Conservation (phyloP, 1,284 basidiomycete species). For the Trametes pubescens region DNA sequence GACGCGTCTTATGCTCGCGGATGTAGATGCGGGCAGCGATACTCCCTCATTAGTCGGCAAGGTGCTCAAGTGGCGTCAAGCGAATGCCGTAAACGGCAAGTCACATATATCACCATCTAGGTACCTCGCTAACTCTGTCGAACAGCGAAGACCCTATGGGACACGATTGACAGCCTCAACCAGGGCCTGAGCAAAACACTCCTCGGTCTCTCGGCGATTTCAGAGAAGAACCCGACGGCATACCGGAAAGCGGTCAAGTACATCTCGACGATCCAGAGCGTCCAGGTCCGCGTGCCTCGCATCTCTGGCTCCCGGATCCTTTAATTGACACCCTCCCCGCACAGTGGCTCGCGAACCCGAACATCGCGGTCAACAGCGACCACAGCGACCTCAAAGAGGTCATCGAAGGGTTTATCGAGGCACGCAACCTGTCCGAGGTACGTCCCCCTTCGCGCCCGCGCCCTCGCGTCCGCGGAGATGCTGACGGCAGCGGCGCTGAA, state of each 20-base stretch:
- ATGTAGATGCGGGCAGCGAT: constrained; percentile 93
- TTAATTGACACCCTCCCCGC: not conserved
- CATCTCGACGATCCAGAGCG: constrained; percentile 62
- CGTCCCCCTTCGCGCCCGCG: constrained; percentile 28
- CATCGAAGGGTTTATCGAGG: constrained; percentile 63
- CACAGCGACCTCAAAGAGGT: constrained; percentile 42
- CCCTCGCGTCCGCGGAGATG: not conserved
- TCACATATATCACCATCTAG: not conserved
- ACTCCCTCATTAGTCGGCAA: constrained; percentile 92
- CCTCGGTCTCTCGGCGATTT: constrained; percentile 55
- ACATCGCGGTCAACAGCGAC: constrained; percentile 50
- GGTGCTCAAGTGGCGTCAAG: constrained; percentile 87
- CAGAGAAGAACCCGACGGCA: constrained; percentile 52
- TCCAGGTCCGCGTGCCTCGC: constrained; percentile 55
- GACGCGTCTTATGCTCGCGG: constrained; percentile 86
- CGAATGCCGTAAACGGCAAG: constrained; percentile 64
- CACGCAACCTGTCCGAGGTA: constrained; percentile 65
- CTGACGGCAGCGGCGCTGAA: not conserved
- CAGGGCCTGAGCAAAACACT: constrained; percentile 63
- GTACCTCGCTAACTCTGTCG: not conserved
- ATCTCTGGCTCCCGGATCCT: not conserved
- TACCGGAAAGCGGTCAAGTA: constrained; percentile 68
- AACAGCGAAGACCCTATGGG: constrained; percentile 75
- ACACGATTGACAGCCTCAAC: constrained; percentile 69
- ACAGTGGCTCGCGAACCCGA: constrained; percentile 68